Evolutionary conservation across 352 stramenopile species (phyloP).

Genomic region (Blastocystis sp.): DNA sequence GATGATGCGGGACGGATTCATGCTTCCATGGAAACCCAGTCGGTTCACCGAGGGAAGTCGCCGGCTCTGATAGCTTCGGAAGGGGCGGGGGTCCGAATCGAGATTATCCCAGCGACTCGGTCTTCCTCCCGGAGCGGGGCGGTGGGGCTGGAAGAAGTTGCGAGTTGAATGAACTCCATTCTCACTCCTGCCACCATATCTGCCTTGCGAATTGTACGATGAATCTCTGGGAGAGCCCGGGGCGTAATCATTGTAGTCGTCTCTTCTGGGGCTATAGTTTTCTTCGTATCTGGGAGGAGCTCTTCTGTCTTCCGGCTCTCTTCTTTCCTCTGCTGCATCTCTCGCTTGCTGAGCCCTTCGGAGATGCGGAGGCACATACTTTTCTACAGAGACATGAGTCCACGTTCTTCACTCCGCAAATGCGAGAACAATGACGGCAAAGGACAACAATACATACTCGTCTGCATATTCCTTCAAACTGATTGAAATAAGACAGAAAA

Average conservation of each 20-base stretch:
- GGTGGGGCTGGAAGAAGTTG: slow-evolving; percentile 33
- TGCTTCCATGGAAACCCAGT: slow-evolving; percentile 91
- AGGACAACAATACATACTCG: not conserved
- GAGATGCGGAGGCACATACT: slow-evolving; percentile 71
- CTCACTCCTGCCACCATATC: not conserved
- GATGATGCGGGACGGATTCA: slow-evolving; percentile 84
- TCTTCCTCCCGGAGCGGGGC: not conserved
- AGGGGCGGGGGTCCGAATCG: not conserved
- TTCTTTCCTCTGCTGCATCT: not conserved
- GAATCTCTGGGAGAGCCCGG: not conserved
- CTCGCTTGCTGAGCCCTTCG: not conserved
- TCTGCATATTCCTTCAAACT: not conserved
- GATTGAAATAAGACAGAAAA: not conserved
- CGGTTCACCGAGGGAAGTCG: slow-evolving; percentile 82
- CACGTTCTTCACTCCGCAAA: not conserved
- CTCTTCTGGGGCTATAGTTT: not conserved
- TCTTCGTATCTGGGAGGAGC: not conserved
- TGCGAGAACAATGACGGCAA: not conserved
- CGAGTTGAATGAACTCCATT: slow-evolving; percentile 44
- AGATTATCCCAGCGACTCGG: slow-evolving; percentile 55
- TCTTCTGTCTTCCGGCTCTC: slow-evolving; percentile 13
- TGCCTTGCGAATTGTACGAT: not conserved
- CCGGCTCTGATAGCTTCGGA: not conserved
- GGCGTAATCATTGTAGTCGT: not conserved
- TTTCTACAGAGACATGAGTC: not conserved